phyloP scores from a whole-genome alignment of 208 protist species.

The Leishmania gerbilli region DNA sequence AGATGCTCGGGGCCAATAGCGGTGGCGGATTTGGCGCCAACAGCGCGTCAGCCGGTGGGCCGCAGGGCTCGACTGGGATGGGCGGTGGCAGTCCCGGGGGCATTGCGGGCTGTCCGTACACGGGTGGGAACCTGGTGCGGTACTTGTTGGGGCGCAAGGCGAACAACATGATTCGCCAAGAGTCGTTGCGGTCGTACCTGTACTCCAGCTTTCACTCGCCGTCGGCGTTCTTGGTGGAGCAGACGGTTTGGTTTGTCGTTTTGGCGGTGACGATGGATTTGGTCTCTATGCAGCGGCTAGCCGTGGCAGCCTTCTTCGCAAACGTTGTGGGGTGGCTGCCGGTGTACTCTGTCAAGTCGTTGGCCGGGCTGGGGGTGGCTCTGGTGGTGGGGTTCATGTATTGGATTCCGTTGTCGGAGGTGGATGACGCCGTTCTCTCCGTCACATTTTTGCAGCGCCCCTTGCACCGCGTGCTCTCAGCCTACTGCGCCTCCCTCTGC shows the following conservation, averaged over 20 bases:
- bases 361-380: constrained; percentile 12
- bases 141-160: constrained; percentile 24
- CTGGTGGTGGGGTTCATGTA: constrained; percentile 25
- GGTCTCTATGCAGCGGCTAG: constrained; percentile 28
- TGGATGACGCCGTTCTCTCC: constrained; percentile 22
- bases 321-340: constrained; percentile 28
- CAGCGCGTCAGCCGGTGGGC: not conserved
- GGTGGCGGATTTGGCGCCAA: not conserved
- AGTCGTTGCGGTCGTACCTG: constrained; percentile 29
- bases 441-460: constrained; percentile 4
- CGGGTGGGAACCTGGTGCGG: constrained; percentile 19
- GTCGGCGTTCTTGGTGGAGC: constrained; percentile 40
- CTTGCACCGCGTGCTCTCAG: constrained; percentile 19
- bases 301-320: constrained; percentile 29
- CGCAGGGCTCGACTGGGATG: constrained; percentile 1
- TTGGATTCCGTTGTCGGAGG: constrained; percentile 24
- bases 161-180: constrained; percentile 16
- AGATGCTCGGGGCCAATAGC: not conserved
- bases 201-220: constrained; percentile 38
- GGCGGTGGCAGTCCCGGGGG: not conserved
- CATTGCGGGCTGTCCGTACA: not conserved
- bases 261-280: constrained; percentile 18
- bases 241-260: constrained; percentile 33
- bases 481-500: constrained; percentile 43
- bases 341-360: constrained; percentile 17